These are phyloP conservation scores for Ormosia emarginata DNA, from an alignment of 306 rosid species.

Conservation along the genomic window DNA sequence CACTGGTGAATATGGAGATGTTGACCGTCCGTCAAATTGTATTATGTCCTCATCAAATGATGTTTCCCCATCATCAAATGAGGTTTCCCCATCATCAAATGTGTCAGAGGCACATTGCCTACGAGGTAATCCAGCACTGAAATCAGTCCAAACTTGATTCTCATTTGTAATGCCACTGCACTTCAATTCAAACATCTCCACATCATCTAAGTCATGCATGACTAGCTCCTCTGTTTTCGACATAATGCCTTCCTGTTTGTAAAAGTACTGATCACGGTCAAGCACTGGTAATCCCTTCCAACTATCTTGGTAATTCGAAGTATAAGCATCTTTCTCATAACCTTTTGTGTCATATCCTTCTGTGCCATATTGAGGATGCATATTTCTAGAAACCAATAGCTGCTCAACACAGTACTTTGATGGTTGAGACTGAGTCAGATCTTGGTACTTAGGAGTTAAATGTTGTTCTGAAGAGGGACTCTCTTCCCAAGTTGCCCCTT, in stretches of 20 bases:
- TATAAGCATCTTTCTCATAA: neutral
- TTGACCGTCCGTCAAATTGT: neutral
- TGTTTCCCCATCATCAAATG: neutral
- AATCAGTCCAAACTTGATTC: neutral
- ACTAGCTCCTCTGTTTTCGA: neutral
- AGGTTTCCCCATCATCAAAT: neutral
- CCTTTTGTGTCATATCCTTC: neutral
- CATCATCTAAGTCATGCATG: neutral
- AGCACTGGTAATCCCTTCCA: neutral
- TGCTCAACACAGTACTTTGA: neutral
- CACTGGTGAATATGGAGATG: neutral
- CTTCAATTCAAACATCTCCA: neutral
- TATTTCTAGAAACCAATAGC: neutral
- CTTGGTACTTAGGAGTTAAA: neutral
- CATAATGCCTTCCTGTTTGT: neutral
- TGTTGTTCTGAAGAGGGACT: neutral
- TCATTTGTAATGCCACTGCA: neutral
- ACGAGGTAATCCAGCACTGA: neutral
- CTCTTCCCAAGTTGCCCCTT: neutral
- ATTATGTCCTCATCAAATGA: neutral
- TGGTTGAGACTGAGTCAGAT: neutral
- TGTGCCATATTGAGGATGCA: neutral
- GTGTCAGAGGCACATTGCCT: neutral
- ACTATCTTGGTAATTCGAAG: neutral
- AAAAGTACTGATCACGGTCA: constrained; percentile 3